These are phyloP conservation scores for Aureobasidium sp. DNA, from an alignment of 2,329 filamentous ascomycete species.

Conservation along the genomic window DNA sequence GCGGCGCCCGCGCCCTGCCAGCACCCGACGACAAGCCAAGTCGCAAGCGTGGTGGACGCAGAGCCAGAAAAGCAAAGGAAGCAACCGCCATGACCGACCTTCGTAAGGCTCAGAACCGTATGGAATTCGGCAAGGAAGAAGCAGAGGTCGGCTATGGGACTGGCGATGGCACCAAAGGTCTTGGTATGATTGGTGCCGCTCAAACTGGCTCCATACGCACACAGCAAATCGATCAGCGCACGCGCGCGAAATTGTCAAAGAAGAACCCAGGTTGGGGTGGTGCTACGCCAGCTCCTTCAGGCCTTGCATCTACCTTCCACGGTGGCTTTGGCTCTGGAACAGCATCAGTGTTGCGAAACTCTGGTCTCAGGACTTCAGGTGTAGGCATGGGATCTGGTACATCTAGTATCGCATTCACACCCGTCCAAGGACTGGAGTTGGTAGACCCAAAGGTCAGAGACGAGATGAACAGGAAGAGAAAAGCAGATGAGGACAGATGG, in stretches of 20 bases:
- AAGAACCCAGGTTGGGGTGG: conserved; percentile 95
- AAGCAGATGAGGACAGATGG: conserved; percentile 90
- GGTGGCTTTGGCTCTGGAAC: conserved; percentile 63
- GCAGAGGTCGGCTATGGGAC: conserved; percentile 84
- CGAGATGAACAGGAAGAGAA: conserved; percentile 80
- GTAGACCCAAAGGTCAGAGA: conserved; percentile 88
- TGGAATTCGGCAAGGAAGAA: conserved; percentile 94
- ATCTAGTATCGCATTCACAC: conserved; percentile 85
- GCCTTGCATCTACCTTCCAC: conserved; percentile 70
- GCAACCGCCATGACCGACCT: conserved; percentile 95
- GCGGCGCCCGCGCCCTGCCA: conserved; percentile 76
- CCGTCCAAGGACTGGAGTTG: conserved; percentile 87
- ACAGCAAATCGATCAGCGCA: conserved; percentile 85
- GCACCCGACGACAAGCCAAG: conserved; percentile 93
- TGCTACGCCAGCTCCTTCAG: conserved; percentile 40
- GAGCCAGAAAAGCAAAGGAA: conserved; percentile 91
- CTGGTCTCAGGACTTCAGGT: conserved; percentile 71
- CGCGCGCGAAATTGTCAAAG: conserved; percentile 83
- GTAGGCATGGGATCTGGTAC: conserved; percentile 53
- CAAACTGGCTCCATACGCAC: conserved; percentile 85
- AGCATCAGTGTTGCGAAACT: conserved; percentile 63
- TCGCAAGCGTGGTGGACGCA: conserved; percentile 80
- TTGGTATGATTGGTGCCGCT: conserved; percentile 90
- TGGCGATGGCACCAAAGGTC: conserved; percentile 73
- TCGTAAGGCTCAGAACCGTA: conserved; percentile 88